Conservation (phyloP, 83 land plant species). For the Diphasiastrum complanatum region DNA sequence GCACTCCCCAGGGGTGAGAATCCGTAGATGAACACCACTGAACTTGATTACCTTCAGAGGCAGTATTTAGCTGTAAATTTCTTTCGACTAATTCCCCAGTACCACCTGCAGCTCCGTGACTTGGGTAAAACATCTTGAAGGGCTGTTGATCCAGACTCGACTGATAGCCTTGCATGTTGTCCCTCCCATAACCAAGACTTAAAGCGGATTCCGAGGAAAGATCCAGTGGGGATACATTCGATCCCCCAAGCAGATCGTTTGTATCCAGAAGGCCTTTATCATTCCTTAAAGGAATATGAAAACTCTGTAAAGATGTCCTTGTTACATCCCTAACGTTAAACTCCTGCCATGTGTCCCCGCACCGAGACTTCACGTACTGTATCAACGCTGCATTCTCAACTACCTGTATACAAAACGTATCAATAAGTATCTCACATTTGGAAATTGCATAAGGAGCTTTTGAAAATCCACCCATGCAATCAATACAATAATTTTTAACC, state of each 20-base stretch:
- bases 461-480: too few species aligned
- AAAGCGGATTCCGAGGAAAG: too few species aligned
- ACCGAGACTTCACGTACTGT: conserved; percentile 27
- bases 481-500: too few species aligned
- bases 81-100: too few species aligned
- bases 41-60: too few species aligned
- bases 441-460: background rate
- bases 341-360: conserved; percentile 32
- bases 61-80: too few species aligned
- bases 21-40: too few species aligned
- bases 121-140: conserved; percentile 22
- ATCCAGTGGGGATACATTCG: too few species aligned
- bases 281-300: conserved; percentile 13
- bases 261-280: too few species aligned
- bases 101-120: background rate
- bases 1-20: conserved; percentile 26
- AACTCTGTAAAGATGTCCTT: conserved; percentile 2
- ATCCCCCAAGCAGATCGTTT: too few species aligned
- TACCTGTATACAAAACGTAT: conserved; percentile 6
- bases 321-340: background rate
- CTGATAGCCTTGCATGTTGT: too few species aligned
- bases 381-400: conserved; percentile 25
- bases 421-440: background rate
- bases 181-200: too few species aligned
- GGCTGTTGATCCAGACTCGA: conserved; percentile 22